Base-by-base conservation (phyloP, 768 basidiomycete genomes). In the Gloeopeniophorella convolvens region DNA sequence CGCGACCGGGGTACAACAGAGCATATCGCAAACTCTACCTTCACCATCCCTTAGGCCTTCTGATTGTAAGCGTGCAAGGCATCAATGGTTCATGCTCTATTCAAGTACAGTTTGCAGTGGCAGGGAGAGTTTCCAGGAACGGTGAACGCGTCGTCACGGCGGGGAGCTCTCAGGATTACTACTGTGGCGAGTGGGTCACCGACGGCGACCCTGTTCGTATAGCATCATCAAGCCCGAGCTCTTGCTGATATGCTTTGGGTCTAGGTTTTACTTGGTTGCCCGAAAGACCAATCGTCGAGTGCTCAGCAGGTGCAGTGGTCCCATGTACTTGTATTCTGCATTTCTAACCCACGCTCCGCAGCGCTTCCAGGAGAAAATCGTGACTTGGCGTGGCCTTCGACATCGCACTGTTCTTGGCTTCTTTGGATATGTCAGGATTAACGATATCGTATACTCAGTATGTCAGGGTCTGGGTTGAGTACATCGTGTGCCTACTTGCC, bases 301-400 rank as follows among this genome's bases (percentile, higher is more conserved):
- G 48, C 36, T 44, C 47, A 55, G 55, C 23, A 35, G 44, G 52
- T 35, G 8, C 27, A 15, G n/a, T 30, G 13, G 37, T 15, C 12
- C 3, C 24, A 21, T 24, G 26, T 11, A 16, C 12, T 13, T 21
- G 9, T 20, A 28, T 20, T 30, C 52, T 42, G n/a, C 27, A 33
- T 41, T 8, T 24, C 26, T 46, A 16, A 16, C 27, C 34, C 26
- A 18, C 13, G 8, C 36, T 50, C 35, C 39, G 5, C 42, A 76
- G 74, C 65, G 67, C 10, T 73, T 76, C 54, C 61, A 71, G 58
- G 62, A 66, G 41, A 71, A 75, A 55, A 69, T 74, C 2, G 62
- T 66, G 21, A 68, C 69, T 37, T 76, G 72, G 72, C 64, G 71
- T 45, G 60, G 62, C 18, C 61, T 77, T 21, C 56, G 68, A 11